Evolutionary conservation across 495 filamentous ascomycete species (phyloP).

Genomic region (Daldinia grandis): DNA sequence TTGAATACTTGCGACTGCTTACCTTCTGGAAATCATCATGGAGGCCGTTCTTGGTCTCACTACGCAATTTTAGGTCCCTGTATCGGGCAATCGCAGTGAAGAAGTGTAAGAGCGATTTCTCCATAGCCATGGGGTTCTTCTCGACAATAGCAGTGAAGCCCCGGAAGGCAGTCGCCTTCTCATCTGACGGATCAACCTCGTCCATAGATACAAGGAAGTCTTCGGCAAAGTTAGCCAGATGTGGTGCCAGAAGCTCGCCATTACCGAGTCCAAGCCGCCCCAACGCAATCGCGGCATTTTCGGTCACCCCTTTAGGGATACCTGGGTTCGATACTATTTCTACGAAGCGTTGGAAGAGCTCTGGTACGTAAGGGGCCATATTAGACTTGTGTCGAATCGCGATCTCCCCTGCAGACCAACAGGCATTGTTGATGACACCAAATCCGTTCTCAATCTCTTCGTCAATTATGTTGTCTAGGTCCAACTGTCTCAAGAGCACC

Average conservation of each 20-base stretch:
- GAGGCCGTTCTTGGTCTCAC: conserved; percentile 55
- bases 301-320: conserved; percentile 89
- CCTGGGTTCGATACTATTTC: conserved; percentile 82
- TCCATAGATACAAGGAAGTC: conserved; percentile 83
- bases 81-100: conserved; percentile 86
- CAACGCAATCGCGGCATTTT: conserved; percentile 94
- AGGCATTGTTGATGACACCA: conserved; percentile 95
- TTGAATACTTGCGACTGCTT: conserved; percentile 1
- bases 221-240: conserved; percentile 80
- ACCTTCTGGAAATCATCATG: conserved; percentile 59
- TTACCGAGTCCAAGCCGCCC: conserved; percentile 89
- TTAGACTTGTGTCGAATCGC: conserved; percentile 76
- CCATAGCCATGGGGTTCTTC: conserved; percentile 90
- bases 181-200: conserved; percentile 86
- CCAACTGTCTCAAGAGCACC: conserved; percentile 83
- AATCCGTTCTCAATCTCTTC: conserved; percentile 82
- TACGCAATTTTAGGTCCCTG: conserved; percentile 62
- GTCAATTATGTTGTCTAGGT: conserved; percentile 76
- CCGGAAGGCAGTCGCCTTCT: conserved; percentile 92
- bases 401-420: conserved; percentile 97
- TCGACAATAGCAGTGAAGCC: conserved; percentile 88
- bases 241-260: conserved; percentile 77
- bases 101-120: conserved; percentile 80
- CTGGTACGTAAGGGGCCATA: conserved; percentile 79
- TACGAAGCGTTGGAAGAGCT: conserved; percentile 76